These are phyloP conservation scores for Yamadazyma scolyti DNA, from an alignment of 805 yeast species.

Conservation along the genomic window DNA sequence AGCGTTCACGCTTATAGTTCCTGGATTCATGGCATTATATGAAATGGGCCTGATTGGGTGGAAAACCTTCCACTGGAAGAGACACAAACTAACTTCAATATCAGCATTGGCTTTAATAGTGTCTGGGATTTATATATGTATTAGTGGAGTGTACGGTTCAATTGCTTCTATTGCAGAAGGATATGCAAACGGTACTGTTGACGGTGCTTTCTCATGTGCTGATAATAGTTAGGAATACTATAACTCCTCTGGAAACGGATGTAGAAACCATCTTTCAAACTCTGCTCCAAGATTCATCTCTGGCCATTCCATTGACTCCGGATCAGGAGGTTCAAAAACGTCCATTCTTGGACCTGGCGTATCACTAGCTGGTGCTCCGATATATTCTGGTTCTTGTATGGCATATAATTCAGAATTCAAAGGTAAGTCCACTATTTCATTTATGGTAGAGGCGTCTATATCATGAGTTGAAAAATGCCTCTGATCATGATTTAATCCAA, in stretches of 20 bases:
- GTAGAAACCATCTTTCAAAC: slow-evolving; percentile 13
- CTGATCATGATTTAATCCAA: neutral
- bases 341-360: slow-evolving; percentile 4
- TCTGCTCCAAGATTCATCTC: slow-evolving; percentile 10
- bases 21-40: slow-evolving; percentile 8
- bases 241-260: slow-evolving; percentile 10
- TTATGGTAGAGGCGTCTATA: slow-evolving; percentile 7
- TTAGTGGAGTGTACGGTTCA: slow-evolving; percentile 9
- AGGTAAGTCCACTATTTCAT: slow-evolving; percentile 5
- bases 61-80: neutral
- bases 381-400: neutral
- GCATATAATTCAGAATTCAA: slow-evolving; percentile 4
- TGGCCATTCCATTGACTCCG: slow-evolving; percentile 4
- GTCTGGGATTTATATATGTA: slow-evolving; percentile 6
- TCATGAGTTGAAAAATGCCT: slow-evolving; percentile 9
- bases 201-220: slow-evolving; percentile 9
- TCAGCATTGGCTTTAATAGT: slow-evolving; percentile 3
- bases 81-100: neutral
- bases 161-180: slow-evolving; percentile 8
- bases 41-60: slow-evolving; percentile 4
- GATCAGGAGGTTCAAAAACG: slow-evolving; percentile 6
- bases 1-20: slow-evolving; percentile 7
- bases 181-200: slow-evolving; percentile 7
- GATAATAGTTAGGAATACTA: slow-evolving; percentile 5
- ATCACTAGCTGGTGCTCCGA: neutral